Evolutionary conservation across 2,329 filamentous ascomycete genomes (phyloP).

Genomic region (Macrophomina phaseolina): DNA sequence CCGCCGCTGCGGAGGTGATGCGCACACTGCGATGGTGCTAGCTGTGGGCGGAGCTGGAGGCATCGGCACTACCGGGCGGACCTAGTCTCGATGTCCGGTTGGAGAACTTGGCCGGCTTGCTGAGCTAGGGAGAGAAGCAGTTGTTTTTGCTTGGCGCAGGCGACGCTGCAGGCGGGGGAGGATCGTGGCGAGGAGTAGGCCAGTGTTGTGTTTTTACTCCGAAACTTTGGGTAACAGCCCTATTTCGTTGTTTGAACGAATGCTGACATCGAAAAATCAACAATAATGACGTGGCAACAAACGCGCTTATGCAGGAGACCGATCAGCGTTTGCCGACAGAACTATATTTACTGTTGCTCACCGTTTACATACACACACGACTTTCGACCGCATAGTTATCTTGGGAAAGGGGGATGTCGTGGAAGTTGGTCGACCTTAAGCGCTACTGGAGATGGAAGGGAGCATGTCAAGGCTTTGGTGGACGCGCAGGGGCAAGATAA

Average conservation of each 20-base stretch:
- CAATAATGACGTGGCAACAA: conserved; percentile 64
- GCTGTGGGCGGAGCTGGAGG: conserved; percentile 31
- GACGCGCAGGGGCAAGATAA: conserved; percentile 28
- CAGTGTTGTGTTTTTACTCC: conserved; percentile 13
- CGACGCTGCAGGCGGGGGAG: conserved; percentile 52
- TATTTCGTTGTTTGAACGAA: too few species aligned
- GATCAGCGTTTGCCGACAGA: conserved; percentile 58
- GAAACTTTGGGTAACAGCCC: too few species aligned
- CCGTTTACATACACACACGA: conserved; percentile 61
- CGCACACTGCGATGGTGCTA: conserved; percentile 31
- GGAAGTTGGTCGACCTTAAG: conserved; percentile 40
- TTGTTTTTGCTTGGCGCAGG: conserved; percentile 67
- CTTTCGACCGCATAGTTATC: conserved; percentile 59
- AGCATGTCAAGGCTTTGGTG: conserved; percentile 30
- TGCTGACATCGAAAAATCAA: not conserved
- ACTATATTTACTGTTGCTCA: conserved; percentile 67
- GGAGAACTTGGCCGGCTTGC: conserved; percentile 30
- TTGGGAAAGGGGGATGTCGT: conserved; percentile 57
- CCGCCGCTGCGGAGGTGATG: conserved; percentile 29
- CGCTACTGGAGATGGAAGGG: conserved; percentile 27
- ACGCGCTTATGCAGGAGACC: conserved; percentile 61
- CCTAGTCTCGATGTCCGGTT: conserved; percentile 29
- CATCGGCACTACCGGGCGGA: not conserved
- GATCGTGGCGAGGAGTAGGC: conserved; percentile 42
- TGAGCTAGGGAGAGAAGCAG: conserved; percentile 62